Evolutionary conservation across 1,284 basidiomycete species (phyloP), one percentile per base, ranked within the genome.

Genomic region (Cutaneotrichosporon sp.): DNA sequence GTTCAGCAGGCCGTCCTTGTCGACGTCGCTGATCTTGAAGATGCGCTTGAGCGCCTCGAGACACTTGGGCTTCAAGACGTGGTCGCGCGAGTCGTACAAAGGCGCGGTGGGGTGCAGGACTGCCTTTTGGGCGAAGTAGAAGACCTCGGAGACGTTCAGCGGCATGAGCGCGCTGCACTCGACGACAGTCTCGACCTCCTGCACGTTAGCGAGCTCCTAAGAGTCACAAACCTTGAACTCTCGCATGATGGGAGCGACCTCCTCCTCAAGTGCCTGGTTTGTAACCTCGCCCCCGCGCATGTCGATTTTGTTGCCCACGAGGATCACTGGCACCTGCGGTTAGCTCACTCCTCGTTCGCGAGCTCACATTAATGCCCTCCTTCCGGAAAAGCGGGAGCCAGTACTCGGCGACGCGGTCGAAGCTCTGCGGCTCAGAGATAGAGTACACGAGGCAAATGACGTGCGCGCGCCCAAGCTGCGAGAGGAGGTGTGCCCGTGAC

Each of bases 251-350:
- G 94, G 94, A 60, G 90, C 81, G 66, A 97, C 93, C 79, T 97
- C 93, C 67, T 91, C 92, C 78, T 97, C 94, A 63, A 99, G 82
- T 4, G 91, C 92, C 73, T 97, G 89, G 72, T 97, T 97, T 22
- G 95, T 94, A 22, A 97, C 91, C 72, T 92, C 87, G 2, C 92
- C 93, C 4, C 91, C 91, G 27, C 95, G 86, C 58, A 98, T 80
- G 79, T 99, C 95, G 61, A 99, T 97, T 83, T 99, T 99, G 83
- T 98, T 99, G 58, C 95, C 95, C 33, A 98, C 93, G 22, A 99
- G 85, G 65, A 99, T 95, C 55, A 98, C 95, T 18, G 97, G 95
- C 10, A 97, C 89, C 90, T 95, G 76, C 20, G 3, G 38, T 58
- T 7, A 42, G 38, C 38, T n/a, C 18, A 29, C 50, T 34, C 18